Evolutionary conservation across 495 filamentous ascomycete species (phyloP), one percentile per base, ranked within the genome.

Genomic region (Xylaria cubensis): DNA sequence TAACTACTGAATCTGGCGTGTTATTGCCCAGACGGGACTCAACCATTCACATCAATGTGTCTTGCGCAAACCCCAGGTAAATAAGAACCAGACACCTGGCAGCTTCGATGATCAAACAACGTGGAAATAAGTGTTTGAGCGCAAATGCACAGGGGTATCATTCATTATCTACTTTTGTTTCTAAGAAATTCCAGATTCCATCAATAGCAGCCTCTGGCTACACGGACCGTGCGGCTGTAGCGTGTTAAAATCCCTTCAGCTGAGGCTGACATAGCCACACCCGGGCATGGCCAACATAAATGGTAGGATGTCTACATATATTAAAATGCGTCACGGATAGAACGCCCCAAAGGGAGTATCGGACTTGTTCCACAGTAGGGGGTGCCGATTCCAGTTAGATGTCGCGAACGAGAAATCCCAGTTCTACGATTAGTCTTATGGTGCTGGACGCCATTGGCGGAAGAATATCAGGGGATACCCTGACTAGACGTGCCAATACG

Each of bases 151-250:
- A 56, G 36, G 65, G 65, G 65, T 67, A 67, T 67, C 64, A 55
- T 67, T 67, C 48, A 55, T 55, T 67, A 67, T 55, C 34, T 67
- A 67, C 50, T 53, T 39, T 36, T 67, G 21, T 42, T 17, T 5
- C 26, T 42, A 32, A 21, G 41, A 67, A 17, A 24, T 26, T 64
- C 39, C 26, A 21, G 19, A n/a, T 39, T 53, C 13, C 44, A 42
- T 51, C 32, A 6, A 67, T 17, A 13, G 48, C 29, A 41, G n/a
- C 29, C 29, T 6, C 6, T 8, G 56, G 65, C 36, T 42, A 10
- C 32, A 56, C 17, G 17, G 42, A 50, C 32, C 32, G 41, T 39
- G 44, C 21, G 64, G 9, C 44, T 29, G 24, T 64, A 17, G 41
- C n/a, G 42, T 64, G 1, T 7, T 50, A 2, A 34, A 64, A 29